Evolutionary conservation across 2,329 filamentous ascomycete genomes (phyloP).

Genomic region (Aaosphaeria pasadenensis): DNA sequence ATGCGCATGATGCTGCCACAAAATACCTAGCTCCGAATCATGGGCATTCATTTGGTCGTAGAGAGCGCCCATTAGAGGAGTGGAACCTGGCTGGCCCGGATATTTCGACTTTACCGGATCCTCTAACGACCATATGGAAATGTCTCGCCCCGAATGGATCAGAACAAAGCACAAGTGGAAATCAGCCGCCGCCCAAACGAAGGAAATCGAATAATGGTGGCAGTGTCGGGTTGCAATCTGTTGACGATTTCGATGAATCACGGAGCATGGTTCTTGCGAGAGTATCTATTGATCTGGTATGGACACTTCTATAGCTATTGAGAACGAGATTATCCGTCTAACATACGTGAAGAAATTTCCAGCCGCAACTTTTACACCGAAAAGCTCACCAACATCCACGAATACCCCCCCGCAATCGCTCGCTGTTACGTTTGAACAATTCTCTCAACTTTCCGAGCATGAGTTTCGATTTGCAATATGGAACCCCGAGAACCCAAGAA

Average conservation of each 20-base stretch:
- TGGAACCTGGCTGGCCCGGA: not conserved
- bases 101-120: not conserved
- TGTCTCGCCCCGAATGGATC: no score
- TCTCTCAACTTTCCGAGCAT: constrained; percentile 8
- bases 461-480: constrained; percentile 17
- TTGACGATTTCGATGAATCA: constrained; percentile 7
- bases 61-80: not conserved
- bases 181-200: constrained; percentile 16
- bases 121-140: no score
- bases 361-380: no score
- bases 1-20: not conserved
- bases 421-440: constrained; percentile 20
- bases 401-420: not conserved
- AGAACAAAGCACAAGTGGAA: no score
- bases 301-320: not conserved
- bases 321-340: no score
- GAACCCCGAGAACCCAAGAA: constrained; percentile 8
- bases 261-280: constrained; percentile 28
- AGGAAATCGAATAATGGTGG: constrained; percentile 18
- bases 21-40: no score
- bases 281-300: constrained; percentile 23
- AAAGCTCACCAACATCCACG: not conserved
- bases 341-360: no score
- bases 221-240: constrained; percentile 1
- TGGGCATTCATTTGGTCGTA: no score